Percentiles rank a stretch among this genome's conserved stretches.
Conservation (phyloP, 345 rosid genomes). For the Odontarrhena argentea region DNA sequence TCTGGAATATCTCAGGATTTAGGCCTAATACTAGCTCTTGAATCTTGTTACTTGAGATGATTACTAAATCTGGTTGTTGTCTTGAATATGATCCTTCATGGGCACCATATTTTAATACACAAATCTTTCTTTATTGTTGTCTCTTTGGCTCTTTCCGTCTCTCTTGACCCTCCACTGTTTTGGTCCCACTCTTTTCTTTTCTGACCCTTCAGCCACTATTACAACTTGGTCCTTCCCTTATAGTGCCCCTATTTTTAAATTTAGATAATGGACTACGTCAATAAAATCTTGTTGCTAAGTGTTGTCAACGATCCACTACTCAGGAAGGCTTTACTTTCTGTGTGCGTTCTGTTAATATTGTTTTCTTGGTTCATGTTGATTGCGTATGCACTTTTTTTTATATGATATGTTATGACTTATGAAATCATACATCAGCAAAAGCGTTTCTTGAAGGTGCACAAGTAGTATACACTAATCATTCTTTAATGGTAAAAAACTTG, state of each 20-base stretch:
- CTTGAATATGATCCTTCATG: constrained; percentile 25
- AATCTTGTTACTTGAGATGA: constrained; percentile 12
- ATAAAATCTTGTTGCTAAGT: constrained; percentile 26
- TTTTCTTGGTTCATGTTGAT: constrained; percentile 41
- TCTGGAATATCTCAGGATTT: not conserved
- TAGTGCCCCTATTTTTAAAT: constrained; percentile 13
- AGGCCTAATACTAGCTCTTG: constrained; percentile 13
- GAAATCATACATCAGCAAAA: constrained; percentile 30
- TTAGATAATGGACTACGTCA: constrained; percentile 35
- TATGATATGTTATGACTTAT: constrained; percentile 40
- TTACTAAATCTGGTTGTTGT: constrained; percentile 10
- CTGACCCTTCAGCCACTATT: constrained; percentile 35
- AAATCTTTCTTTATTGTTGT: constrained; percentile 34
- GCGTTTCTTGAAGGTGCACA: constrained; percentile 31
- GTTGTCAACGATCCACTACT: constrained; percentile 43
- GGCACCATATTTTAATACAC: constrained; percentile 19
- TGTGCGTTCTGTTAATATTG: constrained; percentile 22
- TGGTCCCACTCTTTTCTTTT: constrained; percentile 42
- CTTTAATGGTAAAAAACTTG: constrained; percentile 19
- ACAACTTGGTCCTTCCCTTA: constrained; percentile 21
- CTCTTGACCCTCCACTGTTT: constrained; percentile 38
- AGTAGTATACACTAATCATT: constrained; percentile 18
- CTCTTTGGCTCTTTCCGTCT: constrained; percentile 39
- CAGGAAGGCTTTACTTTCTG: constrained; percentile 27
- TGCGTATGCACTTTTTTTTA: constrained; percentile 26